Base-by-base conservation (phyloP, 2,329 filamentous ascomycete genomes). In the Amesomyces nigricolor region DNA sequence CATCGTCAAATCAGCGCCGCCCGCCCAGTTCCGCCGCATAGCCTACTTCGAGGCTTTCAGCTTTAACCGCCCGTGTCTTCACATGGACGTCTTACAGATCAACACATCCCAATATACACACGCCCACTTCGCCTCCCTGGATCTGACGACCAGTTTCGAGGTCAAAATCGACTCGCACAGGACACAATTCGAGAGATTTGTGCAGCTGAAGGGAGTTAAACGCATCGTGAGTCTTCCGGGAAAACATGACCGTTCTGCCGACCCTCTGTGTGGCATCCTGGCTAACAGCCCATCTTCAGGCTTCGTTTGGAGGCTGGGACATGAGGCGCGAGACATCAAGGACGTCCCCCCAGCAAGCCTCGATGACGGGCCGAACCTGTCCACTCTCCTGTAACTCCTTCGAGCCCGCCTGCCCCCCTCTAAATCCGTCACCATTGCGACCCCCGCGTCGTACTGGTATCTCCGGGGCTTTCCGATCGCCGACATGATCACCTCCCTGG, bases 301-400 rank as follows among this genome's bases (percentile, higher is more conserved):
- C 22, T 2, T 54, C 58, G 1, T 59, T 61, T 26, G 61, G 60
- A 6, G 62, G 62, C 5, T 64, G 62, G 61, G 37, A 45, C 6
- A 58, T 56, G 40, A 57, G 51, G 63, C 59, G 2, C 64, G 61
- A 2, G 69, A 71, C 54, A 68, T 73, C 42, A 66, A 67, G 2
- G 67, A 56, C 22, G 68, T 71, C n/a, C 70, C 70, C 0, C 11
- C 63, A 1, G 70, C 63, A 4, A 42, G 54, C 2, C 30, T 39
- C 0, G 53, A 54, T 1, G 67, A 72, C 6, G 70, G 66, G 1
- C 7, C 22, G 0, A 67, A 70, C 32, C 73, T 73, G 49, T 60
- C 69, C 2, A 47, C 45, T 0, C 68, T 71, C 50, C 53, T 75
- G 0, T 56, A 52, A 6, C 22, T 60, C 10, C 19, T 66, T 8